These are phyloP conservation scores for Aureococcus anophagefferens DNA, from an alignment of 108 stramenopile species.

Conservation along the genomic window DNA sequence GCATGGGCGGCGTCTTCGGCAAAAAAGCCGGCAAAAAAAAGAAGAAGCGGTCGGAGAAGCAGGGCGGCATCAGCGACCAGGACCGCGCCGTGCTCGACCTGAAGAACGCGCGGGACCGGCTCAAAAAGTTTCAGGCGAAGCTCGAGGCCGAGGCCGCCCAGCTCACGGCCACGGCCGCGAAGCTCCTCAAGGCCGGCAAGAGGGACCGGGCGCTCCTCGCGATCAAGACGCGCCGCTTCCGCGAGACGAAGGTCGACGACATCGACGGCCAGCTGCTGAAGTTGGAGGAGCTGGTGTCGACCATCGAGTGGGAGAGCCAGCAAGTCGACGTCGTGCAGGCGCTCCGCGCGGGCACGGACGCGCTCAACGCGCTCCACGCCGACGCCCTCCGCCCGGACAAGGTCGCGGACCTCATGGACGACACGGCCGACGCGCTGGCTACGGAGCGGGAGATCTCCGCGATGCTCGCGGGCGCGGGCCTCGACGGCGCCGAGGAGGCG, in stretches of 20 bases:
- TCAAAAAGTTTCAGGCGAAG: conserved; percentile 37
- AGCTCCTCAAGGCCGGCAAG: conserved; percentile 23
- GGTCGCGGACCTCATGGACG: conserved; percentile 36
- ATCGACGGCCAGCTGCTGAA: conserved; percentile 25
- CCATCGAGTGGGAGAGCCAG: conserved; percentile 38
- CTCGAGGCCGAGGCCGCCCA: conserved; percentile 19
- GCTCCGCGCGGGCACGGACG: conserved; percentile 25
- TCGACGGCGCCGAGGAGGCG: neutral
- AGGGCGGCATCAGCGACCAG: conserved; percentile 3
- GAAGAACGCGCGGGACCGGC: conserved; percentile 34
- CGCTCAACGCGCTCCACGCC: conserved; percentile 29
- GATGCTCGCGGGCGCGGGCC: neutral
- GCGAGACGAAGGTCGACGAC: too few species aligned
- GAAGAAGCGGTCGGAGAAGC: neutral
- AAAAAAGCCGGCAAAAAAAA: neutral
- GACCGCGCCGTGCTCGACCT: conserved; percentile 41
- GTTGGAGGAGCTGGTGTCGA: conserved; percentile 29
- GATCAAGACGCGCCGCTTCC: conserved; percentile 27
- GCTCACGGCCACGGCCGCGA: conserved; percentile 21
- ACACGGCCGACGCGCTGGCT: neutral
- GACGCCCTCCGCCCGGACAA: conserved; percentile 26
- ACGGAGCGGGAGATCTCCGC: conserved; percentile 1
- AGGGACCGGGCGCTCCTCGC: conserved; percentile 31
- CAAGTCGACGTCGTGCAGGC: conserved; percentile 31
- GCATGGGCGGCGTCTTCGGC: too few species aligned